Evolutionary conservation across 805 yeast species (phyloP).

Genomic region (Yarrowia sp.): DNA sequence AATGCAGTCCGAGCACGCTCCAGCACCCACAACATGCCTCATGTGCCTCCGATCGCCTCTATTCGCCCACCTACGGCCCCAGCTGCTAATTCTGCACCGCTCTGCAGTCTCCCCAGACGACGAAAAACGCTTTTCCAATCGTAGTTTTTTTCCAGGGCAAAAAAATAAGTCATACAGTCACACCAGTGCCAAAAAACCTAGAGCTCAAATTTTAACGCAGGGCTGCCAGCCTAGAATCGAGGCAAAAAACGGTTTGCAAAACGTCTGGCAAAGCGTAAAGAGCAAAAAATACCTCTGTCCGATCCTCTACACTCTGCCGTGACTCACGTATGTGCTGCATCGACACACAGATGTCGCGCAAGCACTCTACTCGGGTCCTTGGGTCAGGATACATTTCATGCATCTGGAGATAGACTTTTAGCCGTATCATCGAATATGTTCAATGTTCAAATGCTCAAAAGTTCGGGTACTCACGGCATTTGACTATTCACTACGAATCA

Average conservation of each 20-base stretch:
- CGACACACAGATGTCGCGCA: background rate
- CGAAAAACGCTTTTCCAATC: background rate
- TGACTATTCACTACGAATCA: background rate
- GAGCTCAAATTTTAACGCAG: background rate
- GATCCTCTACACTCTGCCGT: background rate
- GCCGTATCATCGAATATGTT: background rate
- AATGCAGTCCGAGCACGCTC: background rate
- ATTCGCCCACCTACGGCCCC: too few relatives aligned
- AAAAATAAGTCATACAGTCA: too few relatives aligned
- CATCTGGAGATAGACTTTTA: constrained; percentile 20
- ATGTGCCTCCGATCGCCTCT: background rate
- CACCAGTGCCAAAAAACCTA: background rate
- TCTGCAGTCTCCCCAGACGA: constrained; percentile 7
- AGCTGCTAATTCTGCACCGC: background rate
- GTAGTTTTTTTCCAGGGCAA: too few relatives aligned
- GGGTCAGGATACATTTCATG: background rate
- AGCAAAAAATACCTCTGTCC: too few relatives aligned
- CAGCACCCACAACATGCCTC: background rate
- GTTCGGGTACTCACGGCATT: constrained; percentile 2
- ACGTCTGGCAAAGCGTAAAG: too few relatives aligned
- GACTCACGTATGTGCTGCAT: constrained; percentile 1
- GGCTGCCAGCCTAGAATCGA: background rate
- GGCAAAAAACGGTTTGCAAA: too few relatives aligned
- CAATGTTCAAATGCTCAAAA: too few relatives aligned
- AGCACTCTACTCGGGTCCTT: constrained; percentile 5